Evolutionary conservation across 176 grass and related monocot genomes (phyloP), one percentile per base, ranked within the genome.

Genomic region (Aechmea fasciata): DNA sequence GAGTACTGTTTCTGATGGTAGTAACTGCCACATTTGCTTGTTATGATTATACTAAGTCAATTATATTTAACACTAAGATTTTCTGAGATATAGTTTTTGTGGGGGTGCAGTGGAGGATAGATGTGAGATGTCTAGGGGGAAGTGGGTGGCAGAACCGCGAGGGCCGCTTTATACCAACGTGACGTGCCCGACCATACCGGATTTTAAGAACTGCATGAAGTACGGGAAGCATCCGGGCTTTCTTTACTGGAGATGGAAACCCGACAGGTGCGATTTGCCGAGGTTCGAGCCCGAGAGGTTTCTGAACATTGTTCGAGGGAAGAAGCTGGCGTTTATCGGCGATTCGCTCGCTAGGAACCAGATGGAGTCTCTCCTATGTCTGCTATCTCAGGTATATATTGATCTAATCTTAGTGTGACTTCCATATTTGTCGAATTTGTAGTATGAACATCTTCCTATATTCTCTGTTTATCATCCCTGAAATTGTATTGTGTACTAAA

Each of bases 301-400:
- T 73, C 77, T 88, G 0, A 59, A 61, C 63, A 12, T 76, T 11
- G 85, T 78, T 19, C 74, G 63, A 12, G 90, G 85, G 64, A 92
- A 83, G 74, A 76, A 61, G 47, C 75, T 92, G 0, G 90, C 85
- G 12, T 83, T 92, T 59, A 85, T 92, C 67, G 90, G 90, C 55
- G 90, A 92, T 73, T 88, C 90, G 14, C 83, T 92, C 23, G 90
- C 90, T 2, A 72, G 90, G 24, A 88, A 92, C 74, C 85, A 85
- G 61, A 75, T 88, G 13, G 82, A 92, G 0, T 92, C 90, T 18
- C 67, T 92, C 9, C 79, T 92, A 10, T 92, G 90, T 57, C 82
- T 92, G 41, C 9, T 92, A 9, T 88, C 85, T 61, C 76, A 83
- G 80, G 84, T 83, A 24, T 7, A 41, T 41, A 41, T 41, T 7